Evolutionary conservation across 148 eudicot species (phyloP).

Genomic region (Gaultheria prostrata): DNA sequence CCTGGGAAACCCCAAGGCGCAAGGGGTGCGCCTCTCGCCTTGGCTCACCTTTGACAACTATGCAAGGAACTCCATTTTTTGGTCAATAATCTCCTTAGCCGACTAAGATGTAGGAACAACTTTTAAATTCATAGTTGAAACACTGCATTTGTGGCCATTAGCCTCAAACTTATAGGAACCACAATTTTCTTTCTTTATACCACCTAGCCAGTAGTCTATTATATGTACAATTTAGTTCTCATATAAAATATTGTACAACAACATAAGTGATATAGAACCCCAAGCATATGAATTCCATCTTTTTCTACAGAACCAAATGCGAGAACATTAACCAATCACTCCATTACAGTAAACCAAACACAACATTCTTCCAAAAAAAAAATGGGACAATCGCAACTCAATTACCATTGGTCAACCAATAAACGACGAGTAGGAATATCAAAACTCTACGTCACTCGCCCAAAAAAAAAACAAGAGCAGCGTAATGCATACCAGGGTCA

Average conservation of each 20-base stretch:
- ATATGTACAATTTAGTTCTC: background rate
- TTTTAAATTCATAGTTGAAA: background rate
- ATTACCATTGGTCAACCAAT: background rate
- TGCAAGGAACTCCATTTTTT: background rate
- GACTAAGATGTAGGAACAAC: background rate
- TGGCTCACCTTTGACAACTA: too few relatives aligned
- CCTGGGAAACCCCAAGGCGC: too few relatives aligned
- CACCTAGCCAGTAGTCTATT: too few relatives aligned
- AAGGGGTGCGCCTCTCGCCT: too few relatives aligned
- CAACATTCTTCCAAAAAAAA: background rate
- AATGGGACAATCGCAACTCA: background rate
- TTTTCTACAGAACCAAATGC: background rate
- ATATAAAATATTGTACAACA: background rate
- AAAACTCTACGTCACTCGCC: background rate
- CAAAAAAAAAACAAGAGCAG: background rate
- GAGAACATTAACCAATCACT: background rate
- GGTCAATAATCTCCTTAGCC: background rate
- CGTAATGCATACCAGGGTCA: background rate
- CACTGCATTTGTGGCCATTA: background rate
- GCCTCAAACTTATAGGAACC: background rate
- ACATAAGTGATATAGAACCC: too few relatives aligned
- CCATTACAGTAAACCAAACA: background rate
- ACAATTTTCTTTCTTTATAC: background rate
- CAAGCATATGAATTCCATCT: too few relatives aligned
- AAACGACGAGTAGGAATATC: background rate